These are phyloP conservation scores for Bothriochloa decipiens DNA, from an alignment of 176 grass and related monocot genomes.

Conservation along the genomic window DNA sequence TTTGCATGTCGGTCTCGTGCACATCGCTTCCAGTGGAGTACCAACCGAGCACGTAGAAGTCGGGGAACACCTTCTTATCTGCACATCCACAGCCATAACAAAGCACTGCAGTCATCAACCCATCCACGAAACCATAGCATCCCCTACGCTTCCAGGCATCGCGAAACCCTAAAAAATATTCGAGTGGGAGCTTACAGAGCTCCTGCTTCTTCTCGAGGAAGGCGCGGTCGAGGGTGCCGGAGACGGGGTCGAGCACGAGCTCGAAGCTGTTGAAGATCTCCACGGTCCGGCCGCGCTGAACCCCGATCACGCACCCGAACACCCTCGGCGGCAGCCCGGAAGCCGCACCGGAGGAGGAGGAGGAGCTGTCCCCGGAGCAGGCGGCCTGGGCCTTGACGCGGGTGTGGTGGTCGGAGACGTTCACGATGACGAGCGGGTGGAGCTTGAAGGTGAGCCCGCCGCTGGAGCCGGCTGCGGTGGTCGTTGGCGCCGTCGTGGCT, in stretches of 20 bases:
- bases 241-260: slow-evolving; percentile 81
- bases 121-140: slow-evolving; percentile 32
- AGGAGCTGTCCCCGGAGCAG: slow-evolving; percentile 45
- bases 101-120: slow-evolving; percentile 21
- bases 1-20: slow-evolving; percentile 83
- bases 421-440: slow-evolving; percentile 94
- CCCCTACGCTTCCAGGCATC: not conserved
- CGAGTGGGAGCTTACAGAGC: slow-evolving; percentile 60
- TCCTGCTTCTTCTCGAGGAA: slow-evolving; percentile 99
- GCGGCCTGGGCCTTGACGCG: slow-evolving; percentile 84
- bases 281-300: slow-evolving; percentile 87
- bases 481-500: not conserved
- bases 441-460: slow-evolving; percentile 99
- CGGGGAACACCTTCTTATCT: slow-evolving; percentile 99
- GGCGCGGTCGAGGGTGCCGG: slow-evolving; percentile 79
- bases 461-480: slow-evolving; percentile 59
- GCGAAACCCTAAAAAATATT: slow-evolving; percentile 19
- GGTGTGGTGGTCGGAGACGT: slow-evolving; percentile 98
- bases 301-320: slow-evolving; percentile 95
- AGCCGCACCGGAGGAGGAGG: slow-evolving; percentile 11
- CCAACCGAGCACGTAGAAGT: slow-evolving; percentile 92
- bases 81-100: slow-evolving; percentile 40
- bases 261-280: slow-evolving; percentile 99
- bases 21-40: slow-evolving; percentile 97
- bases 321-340: slow-evolving; percentile 52